Percentiles rank a stretch among this genome's conserved stretches.
Conservation (phyloP, 768 basidiomycete genomes). For the Boletus rex-veris region DNA sequence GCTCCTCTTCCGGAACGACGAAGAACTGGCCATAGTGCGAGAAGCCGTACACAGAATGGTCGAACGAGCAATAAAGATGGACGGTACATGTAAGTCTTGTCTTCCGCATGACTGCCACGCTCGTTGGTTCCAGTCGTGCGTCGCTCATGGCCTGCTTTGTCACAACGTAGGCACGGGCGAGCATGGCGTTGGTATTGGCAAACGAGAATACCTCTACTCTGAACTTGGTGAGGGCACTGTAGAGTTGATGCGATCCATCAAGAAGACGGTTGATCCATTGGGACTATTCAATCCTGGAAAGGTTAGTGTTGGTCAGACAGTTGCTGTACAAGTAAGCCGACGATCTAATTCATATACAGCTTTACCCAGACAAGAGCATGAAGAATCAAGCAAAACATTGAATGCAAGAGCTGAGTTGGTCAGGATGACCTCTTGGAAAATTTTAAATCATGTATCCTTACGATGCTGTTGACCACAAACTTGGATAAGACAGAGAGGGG, state of each 20-base stretch:
- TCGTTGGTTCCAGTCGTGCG: neutral
- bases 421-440: no score
- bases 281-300: constrained; percentile 85
- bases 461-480: no score
- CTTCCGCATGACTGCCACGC: neutral
- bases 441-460: no score
- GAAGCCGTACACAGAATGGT: constrained; percentile 60
- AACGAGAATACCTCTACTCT: constrained; percentile 72
- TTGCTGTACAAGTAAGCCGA: neutral
- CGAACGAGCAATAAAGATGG: constrained; percentile 60
- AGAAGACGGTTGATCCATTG: constrained; percentile 68
- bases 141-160: neutral
- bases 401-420: neutral
- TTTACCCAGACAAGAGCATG: constrained; percentile 27
- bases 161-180: constrained; percentile 61
- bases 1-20: constrained; percentile 55
- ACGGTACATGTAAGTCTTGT: constrained; percentile 61
- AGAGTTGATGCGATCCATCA: constrained; percentile 79
- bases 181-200: constrained; percentile 86
- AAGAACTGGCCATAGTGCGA: constrained; percentile 43
- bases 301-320: constrained; percentile 33
- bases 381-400: constrained; percentile 4
- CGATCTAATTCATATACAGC: neutral
- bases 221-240: constrained; percentile 86
- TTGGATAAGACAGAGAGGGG: no score